phyloP scores from a whole-genome alignment of 164 flowering plant species.

The Piper betle region DNA sequence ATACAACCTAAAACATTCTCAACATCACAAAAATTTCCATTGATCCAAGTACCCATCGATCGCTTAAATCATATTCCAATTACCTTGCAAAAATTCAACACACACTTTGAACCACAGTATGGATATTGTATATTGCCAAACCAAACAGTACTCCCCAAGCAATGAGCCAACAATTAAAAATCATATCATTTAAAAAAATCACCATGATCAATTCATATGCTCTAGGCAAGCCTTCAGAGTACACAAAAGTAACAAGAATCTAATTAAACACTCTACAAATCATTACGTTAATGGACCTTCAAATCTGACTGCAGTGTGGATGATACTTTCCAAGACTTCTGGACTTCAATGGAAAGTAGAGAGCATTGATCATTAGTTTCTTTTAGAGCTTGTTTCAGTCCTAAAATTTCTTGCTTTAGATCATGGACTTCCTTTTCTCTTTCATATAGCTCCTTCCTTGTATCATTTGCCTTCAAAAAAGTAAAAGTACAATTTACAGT shows the following conservation, averaged over 20 bases:
- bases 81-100: no score
- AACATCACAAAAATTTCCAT: background rate
- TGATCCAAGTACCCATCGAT: no score
- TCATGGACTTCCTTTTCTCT: slow-evolving; percentile 71
- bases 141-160: no score
- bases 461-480: slow-evolving; percentile 79
- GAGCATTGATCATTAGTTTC: slow-evolving; percentile 87
- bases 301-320: slow-evolving; percentile 74
- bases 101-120: no score
- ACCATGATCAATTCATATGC: background rate
- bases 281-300: slow-evolving; percentile 39
- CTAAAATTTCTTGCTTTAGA: slow-evolving; percentile 63
- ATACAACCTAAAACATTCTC: background rate
- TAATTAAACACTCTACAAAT: background rate
- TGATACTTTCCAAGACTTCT: slow-evolving; percentile 96
- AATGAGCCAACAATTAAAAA: no score
- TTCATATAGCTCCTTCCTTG: slow-evolving; percentile 68
- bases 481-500: background rate
- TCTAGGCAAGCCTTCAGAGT: background rate
- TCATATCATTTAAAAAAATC: background rate
- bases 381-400: slow-evolving; percentile 53
- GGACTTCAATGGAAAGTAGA: slow-evolving; percentile 84
- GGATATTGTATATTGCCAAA: no score
- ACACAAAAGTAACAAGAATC: background rate
- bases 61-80: background rate